A percentile compares a stretch with the other conserved stretches of the same genome.
Conservation (phyloP, 345 rosid species). For the Cardiospermum halicacabum region DNA sequence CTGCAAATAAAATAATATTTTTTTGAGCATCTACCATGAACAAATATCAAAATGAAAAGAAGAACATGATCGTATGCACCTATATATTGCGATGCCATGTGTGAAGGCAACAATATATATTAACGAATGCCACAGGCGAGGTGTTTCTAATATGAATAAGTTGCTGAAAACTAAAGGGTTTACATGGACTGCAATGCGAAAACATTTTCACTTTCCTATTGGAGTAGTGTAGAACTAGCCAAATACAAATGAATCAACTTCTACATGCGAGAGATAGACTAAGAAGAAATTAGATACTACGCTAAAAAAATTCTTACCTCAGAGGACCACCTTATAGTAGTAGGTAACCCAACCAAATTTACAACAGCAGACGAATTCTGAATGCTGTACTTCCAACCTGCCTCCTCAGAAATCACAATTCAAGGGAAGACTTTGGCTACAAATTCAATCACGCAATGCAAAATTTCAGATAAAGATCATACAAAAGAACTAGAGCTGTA, state of each 20-base stretch:
- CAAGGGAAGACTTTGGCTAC: slow-evolving; percentile 70
- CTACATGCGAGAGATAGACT: neutral
- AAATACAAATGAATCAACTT: neutral
- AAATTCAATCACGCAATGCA: slow-evolving; percentile 14
- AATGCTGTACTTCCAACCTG: slow-evolving; percentile 68
- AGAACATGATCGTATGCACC: no score
- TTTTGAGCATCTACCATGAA: no score
- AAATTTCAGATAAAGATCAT: neutral
- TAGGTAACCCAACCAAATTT: slow-evolving; percentile 87
- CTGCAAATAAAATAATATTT: slow-evolving; percentile 39
- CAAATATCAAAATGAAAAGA: no score
- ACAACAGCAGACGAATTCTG: slow-evolving; percentile 82
- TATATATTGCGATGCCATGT: no score
- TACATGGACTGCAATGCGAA: neutral
- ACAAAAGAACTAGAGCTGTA: neutral
- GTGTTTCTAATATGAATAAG: neutral
- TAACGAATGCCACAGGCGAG: neutral
- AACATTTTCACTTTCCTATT: neutral
- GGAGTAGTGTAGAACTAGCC: neutral
- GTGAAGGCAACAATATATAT: no score
- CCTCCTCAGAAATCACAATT: slow-evolving; percentile 64
- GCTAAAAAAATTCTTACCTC: slow-evolving; percentile 48
- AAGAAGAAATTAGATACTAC: neutral
- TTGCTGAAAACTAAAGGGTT: neutral
- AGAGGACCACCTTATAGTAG: slow-evolving; percentile 88